These are phyloP conservation scores for Emericellopsis atlantica DNA, from an alignment of 2,329 filamentous ascomycete species.

Conservation along the genomic window DNA sequence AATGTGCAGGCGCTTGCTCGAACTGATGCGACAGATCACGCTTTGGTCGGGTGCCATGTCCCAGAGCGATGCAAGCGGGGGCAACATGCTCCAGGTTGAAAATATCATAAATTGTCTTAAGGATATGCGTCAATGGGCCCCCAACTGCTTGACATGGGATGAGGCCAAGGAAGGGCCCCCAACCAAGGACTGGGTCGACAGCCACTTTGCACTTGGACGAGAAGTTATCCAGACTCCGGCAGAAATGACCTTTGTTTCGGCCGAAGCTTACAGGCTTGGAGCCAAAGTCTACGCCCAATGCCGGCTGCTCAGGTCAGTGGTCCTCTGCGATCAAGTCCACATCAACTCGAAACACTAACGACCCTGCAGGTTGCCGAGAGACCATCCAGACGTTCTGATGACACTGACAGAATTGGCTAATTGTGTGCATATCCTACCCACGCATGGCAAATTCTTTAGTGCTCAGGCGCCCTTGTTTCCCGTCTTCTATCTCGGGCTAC, in stretches of 20 bases:
- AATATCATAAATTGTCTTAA: constrained; percentile 6
- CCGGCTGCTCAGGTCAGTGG: constrained; percentile 19
- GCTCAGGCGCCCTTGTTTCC: constrained; percentile 27
- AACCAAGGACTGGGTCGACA: constrained; percentile 16
- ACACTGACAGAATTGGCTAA: constrained; percentile 18
- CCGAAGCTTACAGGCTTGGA: constrained; percentile 26
- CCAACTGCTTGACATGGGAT: constrained; percentile 6
- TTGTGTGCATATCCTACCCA: constrained; percentile 26
- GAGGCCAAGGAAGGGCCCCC: constrained; percentile 5
- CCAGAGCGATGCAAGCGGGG: too few species aligned
- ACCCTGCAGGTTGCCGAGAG: constrained; percentile 18
- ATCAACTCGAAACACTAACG: constrained; percentile 3
- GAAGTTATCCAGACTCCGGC: constrained; percentile 6
- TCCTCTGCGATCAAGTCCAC: background rate
- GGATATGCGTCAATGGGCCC: constrained; percentile 18
- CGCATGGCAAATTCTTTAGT: constrained; percentile 24
- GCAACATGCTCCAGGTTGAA: too few species aligned
- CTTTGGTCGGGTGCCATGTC: too few species aligned
- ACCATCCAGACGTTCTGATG: constrained; percentile 18
- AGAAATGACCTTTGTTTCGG: constrained; percentile 25
- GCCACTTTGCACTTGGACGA: constrained; percentile 2
- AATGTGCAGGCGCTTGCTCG: too few species aligned
- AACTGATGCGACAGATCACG: too few species aligned
- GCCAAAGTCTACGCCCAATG: constrained; percentile 25
- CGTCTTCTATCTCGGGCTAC: constrained; percentile 24